Base-by-base conservation (phyloP, 2,329 filamentous ascomycete species). In the Exophiala viscosa region DNA sequence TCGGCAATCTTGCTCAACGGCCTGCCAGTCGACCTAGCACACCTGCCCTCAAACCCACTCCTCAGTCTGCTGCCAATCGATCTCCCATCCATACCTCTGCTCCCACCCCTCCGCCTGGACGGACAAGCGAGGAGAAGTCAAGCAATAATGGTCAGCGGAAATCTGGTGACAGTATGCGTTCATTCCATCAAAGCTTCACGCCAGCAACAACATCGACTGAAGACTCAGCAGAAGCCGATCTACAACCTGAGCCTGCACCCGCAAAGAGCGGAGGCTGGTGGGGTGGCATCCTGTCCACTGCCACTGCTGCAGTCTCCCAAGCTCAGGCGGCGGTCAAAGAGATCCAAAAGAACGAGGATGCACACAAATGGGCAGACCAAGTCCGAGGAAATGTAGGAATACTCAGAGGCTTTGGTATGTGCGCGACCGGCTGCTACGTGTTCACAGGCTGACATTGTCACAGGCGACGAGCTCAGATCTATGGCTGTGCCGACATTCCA, bases 281-380 rank as follows among this genome's bases (percentile, higher is more conserved):
- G 88, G 90, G 90, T 66, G 86, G 89, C 17, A 73, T 96, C 47
- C 80, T 93, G 64, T 88, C 88, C 38, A 91, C 89, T 0, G 90
- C 90, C 33, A 83, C 76, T 48, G 77, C 79, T 45, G 78, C 78
- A 32, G 81, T 95, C 72, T 95, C 95, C 76, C 89, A 92, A 69
- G 92, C 93, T 42, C 91, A 96, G 72, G 89, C 86, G 6, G 87
- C 91, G 0, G 91, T 95, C 60, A 95, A 92, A 69, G 90, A 97
- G 70, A 91, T 99, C 43, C 89, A 96, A 69, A 86, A 93, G 67
- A 96, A 95, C 65, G 90, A 97, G 67, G 93, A 99, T 70, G 93
- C 92, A 46, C 91, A 92, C 75, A 88, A 89, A 69, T 99, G 92
- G 90, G 89, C 91, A 1, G 88, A 96, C 48, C 92, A 97, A 69